Conservation (phyloP, 1,284 basidiomycete genomes). For the Apiotrichum domesticum region DNA sequence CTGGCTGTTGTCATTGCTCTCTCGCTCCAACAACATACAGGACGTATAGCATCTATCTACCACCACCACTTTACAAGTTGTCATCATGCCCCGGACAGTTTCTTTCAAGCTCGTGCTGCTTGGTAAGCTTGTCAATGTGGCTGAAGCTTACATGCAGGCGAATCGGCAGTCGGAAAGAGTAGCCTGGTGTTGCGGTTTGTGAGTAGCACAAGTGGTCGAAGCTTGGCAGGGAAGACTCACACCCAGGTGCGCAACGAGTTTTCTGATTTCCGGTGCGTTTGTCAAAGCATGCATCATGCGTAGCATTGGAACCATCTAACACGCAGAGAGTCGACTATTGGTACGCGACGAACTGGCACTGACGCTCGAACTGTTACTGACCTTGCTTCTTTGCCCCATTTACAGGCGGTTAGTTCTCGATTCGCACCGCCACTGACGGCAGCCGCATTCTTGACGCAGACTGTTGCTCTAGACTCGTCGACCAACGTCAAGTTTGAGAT, state of each 20-base stretch:
- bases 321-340: slow-evolving; percentile 45
- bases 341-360: slow-evolving; percentile 12
- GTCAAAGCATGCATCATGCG: not conserved
- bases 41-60: too few species aligned
- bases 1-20: too few species aligned
- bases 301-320: not conserved
- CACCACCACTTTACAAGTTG: not conserved
- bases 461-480: slow-evolving; percentile 80
- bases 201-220: slow-evolving; percentile 35
- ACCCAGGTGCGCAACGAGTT: slow-evolving; percentile 71
- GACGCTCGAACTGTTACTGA: not conserved
- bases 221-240: not conserved
- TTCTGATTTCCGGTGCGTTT: slow-evolving; percentile 81
- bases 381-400: not conserved
- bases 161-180: slow-evolving; percentile 96
- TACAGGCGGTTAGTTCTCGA: slow-evolving; percentile 18
- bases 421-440: slow-evolving; percentile 9
- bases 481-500: slow-evolving; percentile 97
- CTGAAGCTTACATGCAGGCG: slow-evolving; percentile 55
- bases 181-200: slow-evolving; percentile 93
- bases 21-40: too few species aligned
- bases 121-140: slow-evolving; percentile 50
- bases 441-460: slow-evolving; percentile 96
- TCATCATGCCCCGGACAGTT: slow-evolving; percentile 38
- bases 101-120: slow-evolving; percentile 76